These are phyloP conservation scores for Calycina herbarum DNA, from an alignment of 2,329 filamentous ascomycete genomes.

Conservation along the genomic window DNA sequence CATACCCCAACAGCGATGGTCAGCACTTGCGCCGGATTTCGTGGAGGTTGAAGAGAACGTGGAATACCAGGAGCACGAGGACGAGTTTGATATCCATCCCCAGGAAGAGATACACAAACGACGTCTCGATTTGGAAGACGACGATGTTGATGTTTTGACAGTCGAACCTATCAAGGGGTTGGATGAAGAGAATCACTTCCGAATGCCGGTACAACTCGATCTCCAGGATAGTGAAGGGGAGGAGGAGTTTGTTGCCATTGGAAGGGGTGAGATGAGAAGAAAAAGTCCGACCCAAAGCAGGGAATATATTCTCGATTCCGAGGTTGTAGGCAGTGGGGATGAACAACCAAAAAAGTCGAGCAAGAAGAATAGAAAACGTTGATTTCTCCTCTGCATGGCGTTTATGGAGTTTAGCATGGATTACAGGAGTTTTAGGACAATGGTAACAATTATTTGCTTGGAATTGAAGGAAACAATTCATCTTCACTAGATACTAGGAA, in stretches of 20 bases:
- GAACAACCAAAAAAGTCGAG: conserved; percentile 36
- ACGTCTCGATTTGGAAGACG: conserved; percentile 86
- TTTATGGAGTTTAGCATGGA: not conserved
- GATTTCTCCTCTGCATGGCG: conserved; percentile 6
- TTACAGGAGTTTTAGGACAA: conserved; percentile 7
- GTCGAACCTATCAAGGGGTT: conserved; percentile 65
- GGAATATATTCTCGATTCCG: conserved; percentile 62
- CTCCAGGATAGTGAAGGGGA: conserved; percentile 94
- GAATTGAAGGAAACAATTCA: too few species aligned
- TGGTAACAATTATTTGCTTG: not conserved
- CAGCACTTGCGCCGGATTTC: conserved; percentile 93
- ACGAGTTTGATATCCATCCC: conserved; percentile 97
- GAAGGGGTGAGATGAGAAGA: conserved; percentile 79
- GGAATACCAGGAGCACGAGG: conserved; percentile 91
- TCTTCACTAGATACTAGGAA: too few species aligned
- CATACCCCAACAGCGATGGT: conserved; percentile 94
- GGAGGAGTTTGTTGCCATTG: conserved; percentile 74
- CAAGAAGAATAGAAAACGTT: conserved; percentile 28
- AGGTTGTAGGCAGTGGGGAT: conserved; percentile 43
- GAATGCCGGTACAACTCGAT: conserved; percentile 91
- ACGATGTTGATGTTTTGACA: conserved; percentile 86
- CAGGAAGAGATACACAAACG: conserved; percentile 93
- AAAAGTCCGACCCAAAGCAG: conserved; percentile 76
- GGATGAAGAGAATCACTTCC: conserved; percentile 63
- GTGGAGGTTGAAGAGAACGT: conserved; percentile 98